phyloP scores from a whole-genome alignment of 495 filamentous ascomycete genomes.

The Lasiosphaeria hispida region DNA sequence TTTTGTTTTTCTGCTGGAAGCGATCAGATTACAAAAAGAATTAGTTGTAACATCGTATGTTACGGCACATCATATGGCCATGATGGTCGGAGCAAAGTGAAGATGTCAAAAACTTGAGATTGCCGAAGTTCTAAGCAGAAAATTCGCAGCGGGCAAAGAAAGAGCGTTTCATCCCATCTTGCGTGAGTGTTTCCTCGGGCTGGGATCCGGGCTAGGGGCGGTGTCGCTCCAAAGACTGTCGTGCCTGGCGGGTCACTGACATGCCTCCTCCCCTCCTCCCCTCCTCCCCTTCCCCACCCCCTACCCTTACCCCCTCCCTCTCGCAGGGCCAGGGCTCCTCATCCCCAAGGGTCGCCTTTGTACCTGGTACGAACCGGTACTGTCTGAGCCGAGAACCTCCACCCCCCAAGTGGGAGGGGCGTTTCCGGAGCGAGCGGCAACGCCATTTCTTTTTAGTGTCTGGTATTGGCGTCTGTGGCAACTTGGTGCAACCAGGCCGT shows the following conservation, averaged over 20 bases:
- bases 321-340: slow-evolving; percentile 15
- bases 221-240: slow-evolving; percentile 5
- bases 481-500: slow-evolving; percentile 23
- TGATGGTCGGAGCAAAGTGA: no score
- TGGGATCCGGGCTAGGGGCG: not conserved
- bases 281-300: not conserved
- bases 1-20: not conserved
- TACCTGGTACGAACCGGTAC: slow-evolving; percentile 26
- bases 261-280: slow-evolving; percentile 1
- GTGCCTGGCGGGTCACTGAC: slow-evolving; percentile 14
- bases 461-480: slow-evolving; percentile 29
- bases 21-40: no score
- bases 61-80: no score
- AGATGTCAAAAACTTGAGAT: no score
- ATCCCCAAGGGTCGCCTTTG: slow-evolving; percentile 18
- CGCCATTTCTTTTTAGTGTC: slow-evolving; percentile 30
- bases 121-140: no score
- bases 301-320: not conserved
- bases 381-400: slow-evolving; percentile 18
- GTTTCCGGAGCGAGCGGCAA: slow-evolving; percentile 37
- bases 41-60: no score
- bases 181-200: slow-evolving; percentile 2
- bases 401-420: slow-evolving; percentile 25
- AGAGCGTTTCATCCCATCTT: slow-evolving; percentile 10
- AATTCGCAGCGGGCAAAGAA: no score